Evolutionary conservation across 1,139 yeast species (phyloP).

Genomic region (Arxiozyma heterogenica): DNA sequence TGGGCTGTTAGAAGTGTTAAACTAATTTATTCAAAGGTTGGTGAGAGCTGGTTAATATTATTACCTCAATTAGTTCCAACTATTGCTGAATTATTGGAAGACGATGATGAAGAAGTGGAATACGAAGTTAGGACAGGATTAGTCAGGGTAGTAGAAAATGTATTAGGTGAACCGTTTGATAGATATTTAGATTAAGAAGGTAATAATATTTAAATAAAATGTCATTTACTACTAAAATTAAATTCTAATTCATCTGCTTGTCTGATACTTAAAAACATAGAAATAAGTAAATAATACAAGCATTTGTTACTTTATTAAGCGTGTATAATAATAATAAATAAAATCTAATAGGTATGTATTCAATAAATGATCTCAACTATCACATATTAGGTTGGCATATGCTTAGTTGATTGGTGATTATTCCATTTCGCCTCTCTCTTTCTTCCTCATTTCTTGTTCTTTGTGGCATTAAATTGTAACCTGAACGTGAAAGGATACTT

Average conservation of each 20-base stretch:
- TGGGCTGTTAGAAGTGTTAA: constrained; percentile 80
- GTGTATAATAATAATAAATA: not conserved
- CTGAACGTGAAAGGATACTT: too few species aligned
- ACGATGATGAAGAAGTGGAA: constrained; percentile 90
- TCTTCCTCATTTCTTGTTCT: not conserved
- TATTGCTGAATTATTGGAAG: constrained; percentile 90
- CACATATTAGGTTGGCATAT: not conserved
- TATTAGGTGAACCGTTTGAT: constrained; percentile 90
- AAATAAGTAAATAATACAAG: too few species aligned
- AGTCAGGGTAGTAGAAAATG: constrained; percentile 83
- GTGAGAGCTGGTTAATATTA: constrained; percentile 87
- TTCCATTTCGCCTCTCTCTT: not conserved
- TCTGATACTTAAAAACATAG: not conserved
- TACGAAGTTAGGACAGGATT: constrained; percentile 85
- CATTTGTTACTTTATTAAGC: too few species aligned
- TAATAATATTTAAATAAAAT: too few species aligned
- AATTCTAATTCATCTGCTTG: not conserved
- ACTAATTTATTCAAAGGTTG: constrained; percentile 78
- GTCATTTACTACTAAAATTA: too few species aligned
- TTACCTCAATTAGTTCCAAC: constrained; percentile 92
- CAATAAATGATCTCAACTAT: too few species aligned
- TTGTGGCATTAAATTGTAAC: too few species aligned
- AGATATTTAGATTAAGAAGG: constrained; percentile 62
- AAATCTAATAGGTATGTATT: too few species aligned
- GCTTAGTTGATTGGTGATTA: too few species aligned